Evolutionary conservation across 2,329 filamentous ascomycete genomes (phyloP).

Genomic region (Penicillium polonicum): DNA sequence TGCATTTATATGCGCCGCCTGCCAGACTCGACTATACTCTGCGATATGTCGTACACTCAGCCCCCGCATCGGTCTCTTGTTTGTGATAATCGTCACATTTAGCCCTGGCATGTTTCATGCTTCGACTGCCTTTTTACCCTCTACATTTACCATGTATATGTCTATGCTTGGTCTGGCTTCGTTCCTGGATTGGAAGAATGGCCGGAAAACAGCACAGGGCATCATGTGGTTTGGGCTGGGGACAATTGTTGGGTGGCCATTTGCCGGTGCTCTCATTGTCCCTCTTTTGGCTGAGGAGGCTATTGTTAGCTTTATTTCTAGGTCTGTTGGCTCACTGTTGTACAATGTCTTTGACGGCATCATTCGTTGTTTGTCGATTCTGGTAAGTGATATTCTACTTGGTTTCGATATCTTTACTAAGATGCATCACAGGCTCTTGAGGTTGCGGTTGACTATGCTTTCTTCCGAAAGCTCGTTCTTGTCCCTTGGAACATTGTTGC

Average conservation of each 20-base stretch:
- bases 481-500: constrained; percentile 91
- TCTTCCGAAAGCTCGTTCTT: constrained; percentile 74
- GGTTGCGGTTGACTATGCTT: constrained; percentile 72
- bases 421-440: constrained; percentile 59
- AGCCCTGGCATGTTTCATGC: constrained; percentile 94
- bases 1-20: constrained; percentile 73
- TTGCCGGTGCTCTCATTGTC: constrained; percentile 75
- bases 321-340: constrained; percentile 60
- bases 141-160: constrained; percentile 95
- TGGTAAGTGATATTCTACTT: constrained; percentile 55
- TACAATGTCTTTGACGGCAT: constrained; percentile 66
- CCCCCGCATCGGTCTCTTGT: constrained; percentile 79
- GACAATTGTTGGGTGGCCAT: constrained; percentile 89
- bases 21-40: constrained; percentile 78
- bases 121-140: constrained; percentile 81
- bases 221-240: constrained; percentile 90
- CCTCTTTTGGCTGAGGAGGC: constrained; percentile 81
- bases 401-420: constrained; percentile 21
- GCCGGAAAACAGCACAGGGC: constrained; percentile 74
- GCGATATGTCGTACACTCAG: constrained; percentile 75
- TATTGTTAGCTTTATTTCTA: constrained; percentile 53
- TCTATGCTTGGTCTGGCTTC: constrained; percentile 80
- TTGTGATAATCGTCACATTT: constrained; percentile 71
- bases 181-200: constrained; percentile 86
- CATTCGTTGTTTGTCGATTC: constrained; percentile 63